Evolutionary conservation across 139 green algal genomes (phyloP).

Genomic region (Asterochloris sp.): DNA sequence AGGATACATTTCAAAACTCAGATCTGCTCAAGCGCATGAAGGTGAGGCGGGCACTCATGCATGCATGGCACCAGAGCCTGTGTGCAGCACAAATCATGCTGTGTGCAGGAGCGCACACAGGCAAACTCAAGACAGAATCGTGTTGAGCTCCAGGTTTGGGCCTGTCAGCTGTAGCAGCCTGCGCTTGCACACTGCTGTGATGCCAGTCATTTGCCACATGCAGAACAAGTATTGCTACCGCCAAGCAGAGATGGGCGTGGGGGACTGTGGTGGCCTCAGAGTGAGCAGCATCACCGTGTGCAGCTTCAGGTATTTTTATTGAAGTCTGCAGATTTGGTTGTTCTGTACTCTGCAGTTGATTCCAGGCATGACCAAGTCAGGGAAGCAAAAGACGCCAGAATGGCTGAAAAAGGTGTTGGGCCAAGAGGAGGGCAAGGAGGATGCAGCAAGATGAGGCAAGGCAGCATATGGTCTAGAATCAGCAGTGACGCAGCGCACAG

Average conservation of each 20-base stretch:
- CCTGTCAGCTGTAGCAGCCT: not conserved
- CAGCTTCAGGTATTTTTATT: not conserved
- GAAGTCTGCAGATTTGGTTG: not conserved
- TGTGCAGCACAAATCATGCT: not conserved
- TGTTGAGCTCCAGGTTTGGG: slow-evolving; percentile 22
- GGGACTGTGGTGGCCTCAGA: slow-evolving; percentile 68
- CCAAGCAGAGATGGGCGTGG: slow-evolving; percentile 74
- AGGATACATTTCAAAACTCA: slow-evolving; percentile 32
- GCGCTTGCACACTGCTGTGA: slow-evolving; percentile 16
- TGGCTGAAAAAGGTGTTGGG: slow-evolving; percentile 59
- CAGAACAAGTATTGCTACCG: slow-evolving; percentile 65
- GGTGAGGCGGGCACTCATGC: not conserved
- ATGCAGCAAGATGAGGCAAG: not conserved
- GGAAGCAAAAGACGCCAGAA: slow-evolving; percentile 54
- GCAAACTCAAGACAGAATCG: slow-evolving; percentile 9
- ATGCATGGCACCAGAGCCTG: not conserved
- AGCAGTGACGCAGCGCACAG: too few relatives aligned
- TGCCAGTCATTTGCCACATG: slow-evolving; percentile 45
- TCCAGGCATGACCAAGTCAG: slow-evolving; percentile 52
- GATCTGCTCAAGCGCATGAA: slow-evolving; percentile 28
- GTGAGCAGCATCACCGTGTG: slow-evolving; percentile 4
- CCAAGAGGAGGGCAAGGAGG: slow-evolving; percentile 3
- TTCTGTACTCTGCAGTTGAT: slow-evolving; percentile 34
- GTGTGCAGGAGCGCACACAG: not conserved
- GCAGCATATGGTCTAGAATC: too few relatives aligned